Base-by-base conservation (phyloP, 805 yeast species). In the Torulaspora delbrueckii region DNA sequence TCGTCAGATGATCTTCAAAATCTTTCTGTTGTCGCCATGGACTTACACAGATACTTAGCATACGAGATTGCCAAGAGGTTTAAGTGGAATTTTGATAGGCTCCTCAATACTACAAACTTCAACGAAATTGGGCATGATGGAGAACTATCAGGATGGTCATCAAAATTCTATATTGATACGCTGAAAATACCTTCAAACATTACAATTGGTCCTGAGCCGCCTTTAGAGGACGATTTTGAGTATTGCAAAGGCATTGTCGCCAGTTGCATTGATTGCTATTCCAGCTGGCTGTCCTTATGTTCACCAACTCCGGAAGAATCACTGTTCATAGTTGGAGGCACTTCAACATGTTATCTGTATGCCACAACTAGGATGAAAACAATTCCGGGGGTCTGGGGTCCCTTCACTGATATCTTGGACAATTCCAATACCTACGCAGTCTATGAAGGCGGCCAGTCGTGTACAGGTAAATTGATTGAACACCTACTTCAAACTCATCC, bases 231-330 rank as follows among this genome's bases (percentile, higher is more conserved):
- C 6, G 13, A 19, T 8, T 3, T 16, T 2, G 30, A 24, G 24
- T 7, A 30, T 2, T 4, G 8, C 9, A 27, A 40, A 1, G 51
- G 57, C 1, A 60, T 70, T 3, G 64, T 67, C 7, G 72, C 73
- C 42, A 82, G 84, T 13, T 75, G 80, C 30, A 79, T 79, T 30
- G 84, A 80, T 54, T 76, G 84, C 45, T 79, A 80, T 55, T 75
- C 78, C 1, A 76, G 81, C 2, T 77, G 78, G 76, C 56, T 77
- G 10, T 65, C 76, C 0, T 63, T 72, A 1, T 60, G 67, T 27
- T 63, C 67, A 2, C 30, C 48, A 2, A 28, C 47, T 4, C 43
- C 58, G 1, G 48, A 51, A 6, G 42, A 52, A 5, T 55, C 69
- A 4, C 51, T 79, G 19, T 66, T 76, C 1, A 69, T 78, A 74